Evolutionary conservation across 106 monocot genomes (phyloP), one percentile per base, ranked within the genome.

Genomic region (Vanilla planifolia): DNA sequence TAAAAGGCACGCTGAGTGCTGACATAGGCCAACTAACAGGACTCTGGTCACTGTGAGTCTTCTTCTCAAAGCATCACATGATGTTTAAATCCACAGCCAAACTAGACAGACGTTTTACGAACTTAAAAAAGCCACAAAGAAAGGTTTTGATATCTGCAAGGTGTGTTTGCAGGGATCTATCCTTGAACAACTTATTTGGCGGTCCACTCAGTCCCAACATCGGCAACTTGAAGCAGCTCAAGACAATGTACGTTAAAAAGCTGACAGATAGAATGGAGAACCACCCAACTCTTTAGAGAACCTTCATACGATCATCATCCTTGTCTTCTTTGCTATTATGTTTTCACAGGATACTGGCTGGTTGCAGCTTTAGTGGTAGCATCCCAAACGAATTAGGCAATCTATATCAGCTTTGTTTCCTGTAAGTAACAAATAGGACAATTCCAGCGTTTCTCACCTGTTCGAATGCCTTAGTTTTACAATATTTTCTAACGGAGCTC

Each of bases 11-110:
- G 6, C 36, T 95, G 11, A 76, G 70, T 22, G 70, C 75, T 16
- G 80, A 95, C 30, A 83, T 95, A 20, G 73, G 67, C 3, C 72
- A 62, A 13, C 80, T 95, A 3, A 50, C 80, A 9, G 77, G 75
- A 64, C 59, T 95, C 57, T 44, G 34, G 36, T 26, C 48, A 6
- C 28, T 95, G 94, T 95, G 74, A 78, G 94, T 67, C 53, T 50
- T 26, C 25, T 26, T 50, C 50, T 50, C 24, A 26, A 24, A 24
- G 6, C 24, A 10, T 6, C 13, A 7, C 21, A 50, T 10, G 50
- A 48, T 48, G 6, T 48, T 48, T 24, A n/a, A n/a, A n/a, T n/a
- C n/a, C n/a, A n/a, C n/a, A n/a, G n/a, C n/a, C n/a, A n/a, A n/a
- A n/a, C n/a, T n/a, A n/a, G n/a, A n/a, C n/a, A n/a, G n/a, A n/a